Conservation (phyloP, 495 filamentous ascomycete genomes). For the Aspergillus olivimuriae region DNA sequence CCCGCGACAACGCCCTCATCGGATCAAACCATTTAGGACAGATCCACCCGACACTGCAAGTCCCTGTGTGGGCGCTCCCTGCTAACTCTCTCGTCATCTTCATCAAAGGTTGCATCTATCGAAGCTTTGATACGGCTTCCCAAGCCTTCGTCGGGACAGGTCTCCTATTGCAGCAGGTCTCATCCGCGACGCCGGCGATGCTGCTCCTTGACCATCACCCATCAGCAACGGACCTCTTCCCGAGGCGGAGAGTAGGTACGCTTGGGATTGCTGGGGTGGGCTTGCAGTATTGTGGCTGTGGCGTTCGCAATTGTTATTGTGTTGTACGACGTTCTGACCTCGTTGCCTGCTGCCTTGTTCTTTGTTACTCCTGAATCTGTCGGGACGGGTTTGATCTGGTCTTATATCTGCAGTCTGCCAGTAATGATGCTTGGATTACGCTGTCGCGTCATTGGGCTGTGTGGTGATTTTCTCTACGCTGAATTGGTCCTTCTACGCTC, state of each 20-base stretch:
- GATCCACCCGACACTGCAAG: constrained; percentile 13
- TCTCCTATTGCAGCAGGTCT: constrained; percentile 14
- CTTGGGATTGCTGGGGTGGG: constrained; percentile 12
- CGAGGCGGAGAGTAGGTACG: constrained; percentile 1
- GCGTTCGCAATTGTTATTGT: constrained; percentile 10
- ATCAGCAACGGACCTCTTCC: constrained; percentile 2
- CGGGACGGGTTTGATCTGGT: too few relatives aligned
- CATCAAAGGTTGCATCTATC: constrained; percentile 23
- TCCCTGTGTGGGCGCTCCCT: constrained; percentile 17
- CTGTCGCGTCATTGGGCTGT: constrained; percentile 4
- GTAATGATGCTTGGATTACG: constrained; percentile 11
- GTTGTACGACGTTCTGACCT: constrained; percentile 15
- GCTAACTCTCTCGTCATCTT: constrained; percentile 15
- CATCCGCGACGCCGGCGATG: constrained; percentile 12
- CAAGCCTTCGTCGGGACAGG: constrained; percentile 16
- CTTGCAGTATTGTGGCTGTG: constrained; percentile 10
- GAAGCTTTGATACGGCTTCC: constrained; percentile 19
- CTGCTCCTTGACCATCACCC: constrained; percentile 12
- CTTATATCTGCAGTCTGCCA: too few relatives aligned
- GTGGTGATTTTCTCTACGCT: constrained; percentile 7
- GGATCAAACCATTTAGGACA: constrained; percentile 10
- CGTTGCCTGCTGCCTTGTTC: constrained; percentile 3
- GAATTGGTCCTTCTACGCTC: constrained; percentile 11
- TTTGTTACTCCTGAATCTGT: too few relatives aligned
- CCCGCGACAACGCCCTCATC: constrained; percentile 27